Conservation (phyloP, 108 stramenopile genomes). For the Aureococcus anophagefferens region DNA sequence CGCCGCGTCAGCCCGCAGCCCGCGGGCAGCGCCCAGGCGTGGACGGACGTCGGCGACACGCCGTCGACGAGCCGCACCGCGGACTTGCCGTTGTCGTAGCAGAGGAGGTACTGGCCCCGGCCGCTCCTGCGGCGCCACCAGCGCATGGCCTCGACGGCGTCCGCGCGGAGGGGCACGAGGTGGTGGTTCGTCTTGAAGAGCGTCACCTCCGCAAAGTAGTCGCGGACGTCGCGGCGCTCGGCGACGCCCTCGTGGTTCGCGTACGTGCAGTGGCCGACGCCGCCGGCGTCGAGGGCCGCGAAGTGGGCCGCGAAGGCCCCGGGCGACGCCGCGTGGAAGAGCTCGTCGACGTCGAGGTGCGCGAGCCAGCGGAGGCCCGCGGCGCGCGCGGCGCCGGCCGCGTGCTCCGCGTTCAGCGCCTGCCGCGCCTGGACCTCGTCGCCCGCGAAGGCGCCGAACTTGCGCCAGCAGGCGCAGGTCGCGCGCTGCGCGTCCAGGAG, state of each 20-base stretch:
- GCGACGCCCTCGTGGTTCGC: conserved; percentile 36
- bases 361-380: conserved; percentile 25
- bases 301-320: conserved; percentile 24
- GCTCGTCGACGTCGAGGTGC: conserved; percentile 36
- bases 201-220: conserved; percentile 25
- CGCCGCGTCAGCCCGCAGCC: conserved; percentile 3
- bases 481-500: background rate
- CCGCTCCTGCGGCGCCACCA: conserved; percentile 23
- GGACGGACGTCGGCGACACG: conserved; percentile 23
- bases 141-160: conserved; percentile 17
- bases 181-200: conserved; percentile 25
- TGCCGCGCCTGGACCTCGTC: conserved; percentile 30
- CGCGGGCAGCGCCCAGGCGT: conserved; percentile 14
- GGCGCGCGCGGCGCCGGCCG: conserved; percentile 5
- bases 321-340: conserved; percentile 17
- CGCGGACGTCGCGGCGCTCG: conserved; percentile 3
- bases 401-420: conserved; percentile 31
- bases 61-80: conserved; percentile 18
- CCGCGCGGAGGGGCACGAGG: conserved; percentile 14
- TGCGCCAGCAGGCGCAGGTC: conserved; percentile 15
- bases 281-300: conserved; percentile 7
- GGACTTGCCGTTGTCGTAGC: conserved; percentile 30
- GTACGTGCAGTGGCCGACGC: conserved; percentile 30
- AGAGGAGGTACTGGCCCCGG: conserved; percentile 38
- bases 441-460: conserved; percentile 8